Evolutionary conservation across 768 basidiomycete species (phyloP).

Genomic region (Leccinellum luteum): DNA sequence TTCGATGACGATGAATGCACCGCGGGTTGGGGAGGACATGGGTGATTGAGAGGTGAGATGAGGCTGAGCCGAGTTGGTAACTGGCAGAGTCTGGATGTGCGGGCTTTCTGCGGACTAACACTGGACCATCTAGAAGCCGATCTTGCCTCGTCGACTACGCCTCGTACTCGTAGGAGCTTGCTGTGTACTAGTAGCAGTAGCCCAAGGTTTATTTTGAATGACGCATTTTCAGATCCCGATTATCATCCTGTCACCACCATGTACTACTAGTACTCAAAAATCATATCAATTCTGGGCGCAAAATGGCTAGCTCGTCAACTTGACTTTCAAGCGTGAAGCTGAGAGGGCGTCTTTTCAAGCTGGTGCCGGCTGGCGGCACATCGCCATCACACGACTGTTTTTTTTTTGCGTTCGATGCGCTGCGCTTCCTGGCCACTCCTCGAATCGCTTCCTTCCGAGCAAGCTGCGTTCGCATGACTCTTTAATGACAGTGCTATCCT

Average conservation of each 20-base stretch:
- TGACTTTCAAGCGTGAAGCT: not conserved
- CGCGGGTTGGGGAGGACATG: conserved; percentile 37
- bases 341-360: not conserved
- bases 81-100: conserved; percentile 62
- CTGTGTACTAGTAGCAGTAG: too few species aligned
- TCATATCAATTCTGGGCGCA: not conserved
- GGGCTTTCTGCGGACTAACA: not conserved
- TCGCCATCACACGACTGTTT: not conserved
- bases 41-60: conserved; percentile 26
- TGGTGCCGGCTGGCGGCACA: too few species aligned
- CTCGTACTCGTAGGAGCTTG: too few species aligned
- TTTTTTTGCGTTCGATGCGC: not conserved
- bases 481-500: not conserved
- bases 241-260: not conserved
- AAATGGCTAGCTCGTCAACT: not conserved
- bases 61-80: conserved; percentile 46
- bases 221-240: not conserved
- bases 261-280: too few species aligned
- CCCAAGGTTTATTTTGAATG: too few species aligned
- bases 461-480: not conserved
- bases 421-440: not conserved
- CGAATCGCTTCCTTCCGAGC: too few species aligned
- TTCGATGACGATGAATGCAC: conserved; percentile 89
- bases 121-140: not conserved
- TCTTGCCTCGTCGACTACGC: not conserved